phyloP scores from a whole-genome alignment of 225 moss, liverwort and hornwort species.

The Anthoceros angustus region DNA sequence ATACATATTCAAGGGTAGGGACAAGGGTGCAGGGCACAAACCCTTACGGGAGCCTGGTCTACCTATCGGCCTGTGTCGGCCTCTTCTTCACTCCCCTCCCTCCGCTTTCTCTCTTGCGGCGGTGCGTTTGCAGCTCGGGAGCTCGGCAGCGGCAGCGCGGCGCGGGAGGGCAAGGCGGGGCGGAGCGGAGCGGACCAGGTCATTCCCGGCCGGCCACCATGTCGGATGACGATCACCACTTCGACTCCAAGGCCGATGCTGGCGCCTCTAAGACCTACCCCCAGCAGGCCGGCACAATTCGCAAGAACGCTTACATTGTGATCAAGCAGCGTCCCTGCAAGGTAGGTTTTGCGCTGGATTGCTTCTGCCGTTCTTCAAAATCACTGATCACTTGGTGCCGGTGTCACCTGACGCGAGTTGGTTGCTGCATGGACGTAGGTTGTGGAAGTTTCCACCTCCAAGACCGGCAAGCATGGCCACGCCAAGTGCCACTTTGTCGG shows the following conservation, averaged over 20 bases:
- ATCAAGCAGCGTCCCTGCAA: slow-evolving; percentile 53
- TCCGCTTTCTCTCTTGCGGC: background rate
- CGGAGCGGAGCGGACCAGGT: background rate
- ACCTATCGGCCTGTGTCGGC: background rate
- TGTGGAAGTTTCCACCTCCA: slow-evolving; percentile 90
- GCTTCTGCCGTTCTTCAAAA: background rate
- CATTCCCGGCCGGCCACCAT: slow-evolving; percentile 13
- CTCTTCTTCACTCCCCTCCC: background rate
- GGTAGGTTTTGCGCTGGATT: slow-evolving; percentile 13
- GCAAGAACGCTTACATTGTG: slow-evolving; percentile 41
- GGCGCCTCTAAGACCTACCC: slow-evolving; percentile 61
- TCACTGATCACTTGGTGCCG: background rate
- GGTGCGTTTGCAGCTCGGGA: background rate
- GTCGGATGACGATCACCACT: slow-evolving; percentile 61
- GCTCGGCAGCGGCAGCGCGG: background rate
- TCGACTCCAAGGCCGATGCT: slow-evolving; percentile 59
- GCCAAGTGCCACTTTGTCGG: slow-evolving; percentile 97
- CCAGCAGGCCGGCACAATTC: slow-evolving; percentile 59
- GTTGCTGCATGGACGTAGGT: slow-evolving; percentile 27
- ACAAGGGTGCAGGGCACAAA: background rate
- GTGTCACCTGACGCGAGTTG: background rate
- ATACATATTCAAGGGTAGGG: too few relatives aligned
- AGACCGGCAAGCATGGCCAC: slow-evolving; percentile 98
- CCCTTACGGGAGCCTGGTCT: slow-evolving; percentile 3
- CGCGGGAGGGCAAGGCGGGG: background rate